Conservation (phyloP, 768 basidiomycete species). For the Royoungia palumana region DNA sequence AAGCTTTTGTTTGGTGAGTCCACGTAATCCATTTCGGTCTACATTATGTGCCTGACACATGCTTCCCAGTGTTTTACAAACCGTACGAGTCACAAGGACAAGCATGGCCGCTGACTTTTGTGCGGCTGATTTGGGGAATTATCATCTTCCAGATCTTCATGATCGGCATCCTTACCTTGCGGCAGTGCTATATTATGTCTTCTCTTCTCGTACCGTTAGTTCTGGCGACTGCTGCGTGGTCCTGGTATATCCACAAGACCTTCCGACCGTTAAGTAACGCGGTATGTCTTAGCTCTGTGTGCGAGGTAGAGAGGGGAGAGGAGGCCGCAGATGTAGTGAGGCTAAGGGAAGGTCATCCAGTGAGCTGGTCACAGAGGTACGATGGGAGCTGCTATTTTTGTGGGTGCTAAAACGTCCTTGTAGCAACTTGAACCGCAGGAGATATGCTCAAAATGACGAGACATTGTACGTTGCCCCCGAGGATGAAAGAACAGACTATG, state of each 20-base stretch:
- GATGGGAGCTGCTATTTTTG: not conserved
- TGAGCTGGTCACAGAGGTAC: slow-evolving; percentile 86
- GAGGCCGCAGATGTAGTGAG: slow-evolving; percentile 75
- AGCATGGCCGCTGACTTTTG: slow-evolving; percentile 96
- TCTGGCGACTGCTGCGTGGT: slow-evolving; percentile 70
- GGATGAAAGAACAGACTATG: slow-evolving; percentile 89
- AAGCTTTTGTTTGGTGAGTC: slow-evolving; percentile 87
- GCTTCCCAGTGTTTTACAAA: slow-evolving; percentile 84
- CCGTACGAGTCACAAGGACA: slow-evolving; percentile 97
- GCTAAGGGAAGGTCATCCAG: slow-evolving; percentile 78
- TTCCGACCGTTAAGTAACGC: slow-evolving; percentile 75
- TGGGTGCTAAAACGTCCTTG: not conserved
- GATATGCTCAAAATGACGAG: slow-evolving; percentile 93
- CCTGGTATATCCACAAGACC: slow-evolving; percentile 67
- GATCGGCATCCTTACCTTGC: slow-evolving; percentile 88
- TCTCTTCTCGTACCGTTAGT: slow-evolving; percentile 74
- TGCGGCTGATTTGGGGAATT: slow-evolving; percentile 88
- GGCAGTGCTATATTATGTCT: slow-evolving; percentile 53
- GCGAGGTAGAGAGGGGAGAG: slow-evolving; percentile 87
- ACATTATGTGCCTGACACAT: not conserved
- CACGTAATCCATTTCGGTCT: not conserved
- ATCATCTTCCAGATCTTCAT: slow-evolving; percentile 94
- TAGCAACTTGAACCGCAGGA: slow-evolving; percentile 78
- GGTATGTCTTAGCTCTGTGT: slow-evolving; percentile 82
- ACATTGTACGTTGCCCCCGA: slow-evolving; percentile 94